A percentile compares a stretch with the other conserved stretches of the same genome.
Evolutionary conservation across 2,329 filamentous ascomycete species (phyloP).

Genomic region (Thelonectria discophora): DNA sequence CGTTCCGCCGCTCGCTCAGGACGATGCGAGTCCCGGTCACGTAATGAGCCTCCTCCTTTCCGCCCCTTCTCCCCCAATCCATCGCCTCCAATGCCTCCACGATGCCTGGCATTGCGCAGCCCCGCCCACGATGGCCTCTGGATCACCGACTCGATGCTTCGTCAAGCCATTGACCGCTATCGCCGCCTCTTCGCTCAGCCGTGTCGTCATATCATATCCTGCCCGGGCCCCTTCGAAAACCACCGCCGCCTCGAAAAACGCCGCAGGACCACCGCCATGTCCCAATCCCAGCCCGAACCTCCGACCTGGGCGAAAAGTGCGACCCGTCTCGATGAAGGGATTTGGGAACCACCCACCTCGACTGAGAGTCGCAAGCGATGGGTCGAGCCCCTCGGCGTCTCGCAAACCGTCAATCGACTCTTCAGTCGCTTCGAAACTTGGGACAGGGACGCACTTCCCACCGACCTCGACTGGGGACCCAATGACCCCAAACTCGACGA

Average conservation of each 20-base stretch:
- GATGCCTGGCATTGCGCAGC: slow-evolving; percentile 41
- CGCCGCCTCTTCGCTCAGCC: slow-evolving; percentile 32
- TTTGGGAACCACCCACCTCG: slow-evolving; percentile 60
- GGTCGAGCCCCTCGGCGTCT: slow-evolving; percentile 35
- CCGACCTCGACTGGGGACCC: slow-evolving; percentile 2
- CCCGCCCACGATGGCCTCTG: slow-evolving; percentile 42
- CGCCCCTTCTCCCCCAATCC: slow-evolving; percentile 1
- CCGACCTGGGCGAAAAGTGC: slow-evolving; percentile 59
- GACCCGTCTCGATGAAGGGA: slow-evolving; percentile 57
- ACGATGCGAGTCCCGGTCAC: slow-evolving; percentile 3
- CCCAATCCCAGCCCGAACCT: slow-evolving; percentile 48
- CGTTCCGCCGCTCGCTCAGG: neutral
- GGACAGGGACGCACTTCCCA: neutral
- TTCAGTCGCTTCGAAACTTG: slow-evolving; percentile 42
- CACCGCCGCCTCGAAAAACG: slow-evolving; percentile 62
- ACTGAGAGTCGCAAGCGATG: slow-evolving; percentile 41
- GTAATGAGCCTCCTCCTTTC: slow-evolving; percentile 23
- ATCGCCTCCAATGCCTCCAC: slow-evolving; percentile 43
- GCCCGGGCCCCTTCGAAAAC: slow-evolving; percentile 64
- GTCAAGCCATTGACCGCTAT: slow-evolving; percentile 45
- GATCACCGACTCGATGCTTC: slow-evolving; percentile 47
- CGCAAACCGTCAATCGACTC: slow-evolving; percentile 40
- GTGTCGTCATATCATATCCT: slow-evolving; percentile 50
- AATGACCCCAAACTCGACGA: neutral
- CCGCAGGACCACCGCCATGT: slow-evolving; percentile 61